A percentile compares a stretch with the other conserved stretches of the same genome.
Evolutionary conservation across 2,329 filamentous ascomycete species (phyloP).

Genomic region (Shiraia bambusicola): DNA sequence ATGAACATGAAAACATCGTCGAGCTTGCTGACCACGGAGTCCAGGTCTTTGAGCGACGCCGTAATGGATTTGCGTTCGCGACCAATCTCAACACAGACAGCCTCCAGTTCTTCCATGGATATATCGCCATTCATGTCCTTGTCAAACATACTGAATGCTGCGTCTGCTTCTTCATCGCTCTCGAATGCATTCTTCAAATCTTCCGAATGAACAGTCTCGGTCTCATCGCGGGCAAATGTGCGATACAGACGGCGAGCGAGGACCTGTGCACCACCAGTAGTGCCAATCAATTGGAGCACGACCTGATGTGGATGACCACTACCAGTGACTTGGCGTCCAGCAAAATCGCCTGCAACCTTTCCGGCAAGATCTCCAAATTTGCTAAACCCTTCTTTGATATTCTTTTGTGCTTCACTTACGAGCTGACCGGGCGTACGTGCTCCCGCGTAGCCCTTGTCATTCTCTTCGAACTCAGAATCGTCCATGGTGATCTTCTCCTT

Average conservation of each 20-base stretch:
- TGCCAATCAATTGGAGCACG: conserved; percentile 73
- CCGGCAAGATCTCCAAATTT: conserved; percentile 85
- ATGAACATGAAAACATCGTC: conserved; percentile 88
- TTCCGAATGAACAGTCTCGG: conserved; percentile 74
- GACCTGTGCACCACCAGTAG: conserved; percentile 73
- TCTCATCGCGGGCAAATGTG: conserved; percentile 73
- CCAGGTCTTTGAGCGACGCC: conserved; percentile 89
- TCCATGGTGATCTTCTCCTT: conserved; percentile 67
- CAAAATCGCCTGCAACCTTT: conserved; percentile 87
- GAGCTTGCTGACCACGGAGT: conserved; percentile 88
- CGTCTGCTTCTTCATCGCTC: conserved; percentile 81
- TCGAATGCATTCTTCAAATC: conserved; percentile 79
- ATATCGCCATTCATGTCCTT: conserved; percentile 97
- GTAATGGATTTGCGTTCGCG: conserved; percentile 94
- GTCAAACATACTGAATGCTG: conserved; percentile 89
- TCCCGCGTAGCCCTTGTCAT: conserved; percentile 54
- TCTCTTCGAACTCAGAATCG: conserved; percentile 74
- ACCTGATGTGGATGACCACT: conserved; percentile 83
- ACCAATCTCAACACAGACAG: conserved; percentile 90
- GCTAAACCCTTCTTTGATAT: conserved; percentile 72
- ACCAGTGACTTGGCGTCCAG: conserved; percentile 67
- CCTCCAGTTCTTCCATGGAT: conserved; percentile 90
- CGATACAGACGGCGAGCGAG: conserved; percentile 86
- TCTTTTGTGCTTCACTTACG: conserved; percentile 68
- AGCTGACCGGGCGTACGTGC: conserved; percentile 72